Evolutionary conservation across 179 eudicot species (phyloP).

Genomic region (Spergularia azorica): DNA sequence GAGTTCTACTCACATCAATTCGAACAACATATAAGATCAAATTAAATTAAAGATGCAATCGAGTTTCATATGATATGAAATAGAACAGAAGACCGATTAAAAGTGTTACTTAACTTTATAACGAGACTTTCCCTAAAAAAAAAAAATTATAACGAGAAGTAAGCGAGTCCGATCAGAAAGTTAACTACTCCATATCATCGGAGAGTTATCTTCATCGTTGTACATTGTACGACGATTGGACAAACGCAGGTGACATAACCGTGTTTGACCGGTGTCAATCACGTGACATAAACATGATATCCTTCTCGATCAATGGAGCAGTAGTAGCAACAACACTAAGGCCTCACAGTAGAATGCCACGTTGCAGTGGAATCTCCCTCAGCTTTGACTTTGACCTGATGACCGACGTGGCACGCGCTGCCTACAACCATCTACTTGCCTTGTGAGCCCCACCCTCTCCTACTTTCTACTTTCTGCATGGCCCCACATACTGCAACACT

Average conservation of each 20-base stretch:
- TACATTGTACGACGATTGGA: background rate
- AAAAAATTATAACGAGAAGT: no score
- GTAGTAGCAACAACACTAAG: background rate
- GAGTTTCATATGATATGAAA: no score
- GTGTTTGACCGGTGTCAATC: constrained; percentile 29
- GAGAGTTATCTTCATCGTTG: no score
- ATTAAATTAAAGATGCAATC: no score
- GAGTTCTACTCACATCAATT: no score
- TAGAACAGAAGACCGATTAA: no score
- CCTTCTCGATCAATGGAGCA: background rate
- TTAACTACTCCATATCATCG: no score
- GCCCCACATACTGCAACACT: background rate
- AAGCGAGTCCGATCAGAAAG: no score
- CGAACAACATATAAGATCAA: no score
- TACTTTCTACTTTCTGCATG: background rate
- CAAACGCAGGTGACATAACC: constrained; percentile 19
- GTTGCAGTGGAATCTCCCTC: background rate
- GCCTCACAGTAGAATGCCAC: constrained; percentile 27
- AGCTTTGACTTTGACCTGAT: constrained; percentile 31
- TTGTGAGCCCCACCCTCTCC: background rate
- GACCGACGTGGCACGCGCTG: constrained; percentile 38
- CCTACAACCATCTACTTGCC: background rate
- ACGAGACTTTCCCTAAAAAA: no score
- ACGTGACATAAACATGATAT: constrained; percentile 29
- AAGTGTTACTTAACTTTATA: no score